Evolutionary conservation across 768 basidiomycete genomes (phyloP).

Genomic region (Lyophyllum semitale): DNA sequence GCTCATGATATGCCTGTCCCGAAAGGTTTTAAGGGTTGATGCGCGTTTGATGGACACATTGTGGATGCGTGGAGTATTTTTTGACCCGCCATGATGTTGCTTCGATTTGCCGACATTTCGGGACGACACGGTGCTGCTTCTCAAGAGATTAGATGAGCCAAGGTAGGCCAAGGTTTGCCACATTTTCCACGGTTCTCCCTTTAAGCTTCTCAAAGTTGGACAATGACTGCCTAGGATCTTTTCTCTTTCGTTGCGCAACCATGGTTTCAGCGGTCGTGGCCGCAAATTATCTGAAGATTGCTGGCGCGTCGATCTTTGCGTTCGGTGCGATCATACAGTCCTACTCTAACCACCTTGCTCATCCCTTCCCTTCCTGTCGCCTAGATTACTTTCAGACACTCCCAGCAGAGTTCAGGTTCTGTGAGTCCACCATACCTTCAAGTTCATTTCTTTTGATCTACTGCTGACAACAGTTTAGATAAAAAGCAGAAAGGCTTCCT

Average conservation of each 20-base stretch:
- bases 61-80: not conserved
- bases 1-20: not conserved
- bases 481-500: slow-evolving; percentile 17
- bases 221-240: no score
- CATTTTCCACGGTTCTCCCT: not conserved
- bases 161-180: not conserved
- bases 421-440: slow-evolving; percentile 1
- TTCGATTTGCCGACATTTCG: not conserved
- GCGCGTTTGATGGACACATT: no score
- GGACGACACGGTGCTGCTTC: not conserved
- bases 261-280: slow-evolving; percentile 7
- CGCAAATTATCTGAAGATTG: slow-evolving; percentile 22
- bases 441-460: not conserved
- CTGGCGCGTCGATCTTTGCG: slow-evolving; percentile 19
- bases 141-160: not conserved
- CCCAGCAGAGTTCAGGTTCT: slow-evolving; percentile 19
- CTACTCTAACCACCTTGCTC: not conserved
- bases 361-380: not conserved
- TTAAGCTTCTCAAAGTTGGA: no score
- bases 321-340: slow-evolving; percentile 12
- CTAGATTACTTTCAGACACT: slow-evolving; percentile 22
- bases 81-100: not conserved
- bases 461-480: slow-evolving; percentile 5
- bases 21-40: not conserved
- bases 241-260: not conserved